Evolutionary conservation across 805 yeast genomes (phyloP), one percentile per base, ranked within the genome.

Genomic region (Wickerhamomyces chambardii): DNA sequence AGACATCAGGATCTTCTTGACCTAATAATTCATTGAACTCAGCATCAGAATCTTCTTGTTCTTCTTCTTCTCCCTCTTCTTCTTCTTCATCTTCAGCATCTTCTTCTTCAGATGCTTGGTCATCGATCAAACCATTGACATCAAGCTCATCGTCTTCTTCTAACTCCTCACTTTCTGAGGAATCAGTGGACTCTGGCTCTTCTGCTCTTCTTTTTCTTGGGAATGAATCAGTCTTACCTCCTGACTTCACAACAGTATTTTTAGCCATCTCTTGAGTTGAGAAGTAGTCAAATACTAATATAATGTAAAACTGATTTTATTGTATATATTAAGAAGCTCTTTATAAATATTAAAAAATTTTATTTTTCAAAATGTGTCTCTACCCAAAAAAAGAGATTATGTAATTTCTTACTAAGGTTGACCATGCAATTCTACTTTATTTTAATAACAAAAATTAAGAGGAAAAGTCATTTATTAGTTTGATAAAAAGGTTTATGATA

Each of bases 1-100:
- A 50, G 4, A 44, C 54, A 19, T 40, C 49, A 30, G 46, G 57
- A 21, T 68, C 75, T 44, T 72, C 78, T 40, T 64, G 70, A 7
- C 74, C 83, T 29, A 80, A 52, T n/a, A 81, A 60, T 33, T 61
- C 57, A 47, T 80, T 78, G 39, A 78, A 63, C 46, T 79, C 87
- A 5, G 70, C 79, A 42, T 78, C 86, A 7, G 74, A 68, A 40
- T 74, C 79, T 7, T 52, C 64, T 3, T 58, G 68, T 17, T 57
- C 57, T 6, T 40, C 56, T 2, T 35, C 45, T 25, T 38, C 29
- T 15, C 32, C 46, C 12, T 40, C 41, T 8, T 29, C 39, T 22
- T 33, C 37, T 14, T 31, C 39, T 11, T 36, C 39, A 5, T 30
- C 39, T 25, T 33, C 44, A 14, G 36, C 46, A 2, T 36, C 39